Evolutionary conservation across 441 rosid species (phyloP), one percentile per base, ranked within the genome.

Genomic region (Bruguiera hainesii): DNA sequence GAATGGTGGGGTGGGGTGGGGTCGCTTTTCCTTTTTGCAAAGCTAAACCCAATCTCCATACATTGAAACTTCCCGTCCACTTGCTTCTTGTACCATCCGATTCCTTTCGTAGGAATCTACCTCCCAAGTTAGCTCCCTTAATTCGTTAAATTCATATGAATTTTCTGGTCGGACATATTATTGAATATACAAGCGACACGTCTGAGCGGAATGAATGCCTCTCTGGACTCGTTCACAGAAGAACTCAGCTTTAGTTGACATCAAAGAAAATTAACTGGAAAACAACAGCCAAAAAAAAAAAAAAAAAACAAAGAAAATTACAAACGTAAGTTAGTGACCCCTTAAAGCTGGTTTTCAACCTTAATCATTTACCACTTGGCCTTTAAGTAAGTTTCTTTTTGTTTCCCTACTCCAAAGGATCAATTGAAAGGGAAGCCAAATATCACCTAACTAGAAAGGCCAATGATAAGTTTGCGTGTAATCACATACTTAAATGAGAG

Each of bases 21-120:
- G 13, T 28, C 15, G 2, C 18, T 20, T 2, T 30, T 11, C 50
- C 10, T 10, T 18, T 63, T 6, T 33, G 33, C 20, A n/a, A 19
- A 19, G 21, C 21, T 18, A 67, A 79, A 75, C 60, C 70, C 26
- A 50, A 56, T 71, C 56, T 70, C 71, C 48, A 56, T 67, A 21
- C 70, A 68, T 62, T 63, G 71, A 9, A 28, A 64, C 15, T 50
- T 42, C 69, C 69, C 55, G 16, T 61, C 64, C 67, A 71, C 73
- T 73, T 26, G 26, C 26, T 26, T 23, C 31, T 76, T 7, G 60
- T 13, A 63, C 29, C 60, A 26, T n/a, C 20, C 57, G 3, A 37
- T 60, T 73, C 70, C 46, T 0, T 66, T 61, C 61, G 15, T 26
- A 33, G 39, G 23, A 23, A 23, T 23, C 23, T 23, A 23, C 23